Evolutionary conservation across 345 rosid genomes (phyloP).

Genomic region (Theobroma cacao): DNA sequence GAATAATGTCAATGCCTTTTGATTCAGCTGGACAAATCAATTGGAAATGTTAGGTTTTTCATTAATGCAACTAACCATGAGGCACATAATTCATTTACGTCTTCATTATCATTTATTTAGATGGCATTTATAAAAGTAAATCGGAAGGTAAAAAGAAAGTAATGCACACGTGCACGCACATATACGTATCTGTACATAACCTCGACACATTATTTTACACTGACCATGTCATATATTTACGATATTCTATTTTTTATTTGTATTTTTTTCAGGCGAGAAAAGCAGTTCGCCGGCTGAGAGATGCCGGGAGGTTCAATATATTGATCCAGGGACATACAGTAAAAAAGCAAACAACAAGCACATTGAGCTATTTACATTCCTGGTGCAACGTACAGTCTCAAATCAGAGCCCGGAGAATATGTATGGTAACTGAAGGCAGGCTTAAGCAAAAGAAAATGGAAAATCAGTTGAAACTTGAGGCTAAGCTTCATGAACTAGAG

Average conservation of each 20-base stretch:
- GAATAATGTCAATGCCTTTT: not conserved
- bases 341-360: conserved; percentile 51
- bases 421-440: conserved; percentile 75
- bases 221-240: no score
- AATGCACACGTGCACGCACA: no score
- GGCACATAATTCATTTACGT: not conserved
- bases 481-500: conserved; percentile 70
- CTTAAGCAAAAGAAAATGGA: conserved; percentile 60
- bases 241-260: not conserved
- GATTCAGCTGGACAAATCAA: not conserved
- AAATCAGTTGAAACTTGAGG: conserved; percentile 71
- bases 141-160: no score
- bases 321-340: conserved; percentile 50
- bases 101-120: not conserved
- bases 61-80: not conserved
- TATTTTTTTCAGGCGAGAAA: conserved; percentile 58
- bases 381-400: conserved; percentile 79
- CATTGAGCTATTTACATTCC: conserved; percentile 55
- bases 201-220: no score
- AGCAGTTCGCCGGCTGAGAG: conserved; percentile 37
- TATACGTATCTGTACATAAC: no score
- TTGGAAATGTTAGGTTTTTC: not conserved
- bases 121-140: not conserved
- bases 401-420: conserved; percentile 53
- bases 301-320: conserved; percentile 55